A percentile compares a stretch with the other conserved stretches of the same genome.
Conservation (phyloP, 331 rosid genomes). For the Malus hybrid region DNA sequence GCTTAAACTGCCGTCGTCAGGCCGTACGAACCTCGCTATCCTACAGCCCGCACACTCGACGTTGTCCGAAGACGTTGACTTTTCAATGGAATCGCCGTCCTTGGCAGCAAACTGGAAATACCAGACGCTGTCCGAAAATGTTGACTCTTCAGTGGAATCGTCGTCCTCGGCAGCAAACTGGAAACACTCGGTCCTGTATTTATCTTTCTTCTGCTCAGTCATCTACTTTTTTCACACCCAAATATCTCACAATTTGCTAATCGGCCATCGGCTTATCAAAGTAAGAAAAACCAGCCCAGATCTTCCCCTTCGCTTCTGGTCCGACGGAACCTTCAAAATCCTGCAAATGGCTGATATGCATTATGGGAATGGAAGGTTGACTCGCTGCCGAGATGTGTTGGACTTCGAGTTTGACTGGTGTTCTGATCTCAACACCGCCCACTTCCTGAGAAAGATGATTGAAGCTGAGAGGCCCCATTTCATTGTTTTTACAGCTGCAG, state of each 20-base stretch:
- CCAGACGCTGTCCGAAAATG: not conserved
- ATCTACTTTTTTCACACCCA: constrained; percentile 31
- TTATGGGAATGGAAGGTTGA: constrained; percentile 49
- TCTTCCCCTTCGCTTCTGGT: constrained; percentile 77
- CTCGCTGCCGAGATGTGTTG: constrained; percentile 68
- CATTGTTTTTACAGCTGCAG: constrained; percentile 57
- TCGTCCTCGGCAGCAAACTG: constrained; percentile 17
- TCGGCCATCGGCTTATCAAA: constrained; percentile 35
- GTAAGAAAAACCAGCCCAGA: constrained; percentile 41
- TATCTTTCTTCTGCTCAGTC: constrained; percentile 17
- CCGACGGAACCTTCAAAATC: constrained; percentile 84
- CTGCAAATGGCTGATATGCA: constrained; percentile 98
- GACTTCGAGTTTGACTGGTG: constrained; percentile 55
- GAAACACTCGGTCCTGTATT: constrained; percentile 38
- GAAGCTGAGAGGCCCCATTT: constrained; percentile 68
- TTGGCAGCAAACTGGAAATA: constrained; percentile 25
- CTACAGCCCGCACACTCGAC: not conserved
- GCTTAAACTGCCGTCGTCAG: too few relatives aligned
- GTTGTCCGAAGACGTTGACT: not conserved
- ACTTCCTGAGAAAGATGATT: constrained; percentile 49
- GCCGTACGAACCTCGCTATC: too few relatives aligned
- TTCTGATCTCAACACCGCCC: constrained; percentile 79
- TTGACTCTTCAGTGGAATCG: not conserved
- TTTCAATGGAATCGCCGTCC: not conserved
- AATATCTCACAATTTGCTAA: constrained; percentile 22